Evolutionary conservation across 208 protist genomes (phyloP).

Genomic region (Phytomonas sp.): DNA sequence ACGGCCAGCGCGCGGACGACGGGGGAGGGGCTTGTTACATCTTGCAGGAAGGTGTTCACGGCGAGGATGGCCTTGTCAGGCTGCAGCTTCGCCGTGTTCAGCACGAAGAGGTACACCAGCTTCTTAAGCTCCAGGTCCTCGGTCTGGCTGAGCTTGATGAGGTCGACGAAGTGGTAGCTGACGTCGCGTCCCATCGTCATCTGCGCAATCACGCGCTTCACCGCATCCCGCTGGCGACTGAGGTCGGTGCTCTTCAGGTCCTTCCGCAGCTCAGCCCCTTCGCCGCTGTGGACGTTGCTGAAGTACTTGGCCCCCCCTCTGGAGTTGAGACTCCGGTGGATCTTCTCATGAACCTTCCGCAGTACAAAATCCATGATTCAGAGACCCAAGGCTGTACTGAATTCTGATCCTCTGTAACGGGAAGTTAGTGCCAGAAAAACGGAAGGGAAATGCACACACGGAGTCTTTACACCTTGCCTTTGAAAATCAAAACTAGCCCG

Average conservation of each 20-base stretch:
- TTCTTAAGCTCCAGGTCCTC: conserved; percentile 99
- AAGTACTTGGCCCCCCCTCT: conserved; percentile 61
- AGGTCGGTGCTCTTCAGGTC: conserved; percentile 89
- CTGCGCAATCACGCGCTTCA: conserved; percentile 98
- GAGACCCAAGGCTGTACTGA: neutral
- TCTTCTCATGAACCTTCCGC: conserved; percentile 63
- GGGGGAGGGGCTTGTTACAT: conserved; percentile 91
- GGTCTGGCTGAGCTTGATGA: conserved; percentile 98
- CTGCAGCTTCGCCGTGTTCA: conserved; percentile 98
- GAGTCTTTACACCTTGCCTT: neutral
- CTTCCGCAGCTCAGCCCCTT: conserved; percentile 88
- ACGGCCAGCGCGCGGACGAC: conserved; percentile 98
- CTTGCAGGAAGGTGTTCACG: conserved; percentile 98
- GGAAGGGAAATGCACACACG: conserved; percentile 4
- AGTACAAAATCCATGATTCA: conserved; percentile 62
- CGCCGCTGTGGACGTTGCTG: conserved; percentile 65
- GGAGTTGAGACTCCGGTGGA: conserved; percentile 57
- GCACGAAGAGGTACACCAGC: conserved; percentile 99
- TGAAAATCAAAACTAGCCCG: neutral
- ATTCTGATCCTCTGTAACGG: neutral
- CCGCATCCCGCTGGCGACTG: conserved; percentile 89
- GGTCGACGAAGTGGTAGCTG: conserved; percentile 91
- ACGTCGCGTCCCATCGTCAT: conserved; percentile 99
- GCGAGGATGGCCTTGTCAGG: conserved; percentile 98
- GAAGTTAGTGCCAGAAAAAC: neutral